Conservation (phyloP, 495 filamentous ascomycete genomes). For the Podospora anserina region DNA sequence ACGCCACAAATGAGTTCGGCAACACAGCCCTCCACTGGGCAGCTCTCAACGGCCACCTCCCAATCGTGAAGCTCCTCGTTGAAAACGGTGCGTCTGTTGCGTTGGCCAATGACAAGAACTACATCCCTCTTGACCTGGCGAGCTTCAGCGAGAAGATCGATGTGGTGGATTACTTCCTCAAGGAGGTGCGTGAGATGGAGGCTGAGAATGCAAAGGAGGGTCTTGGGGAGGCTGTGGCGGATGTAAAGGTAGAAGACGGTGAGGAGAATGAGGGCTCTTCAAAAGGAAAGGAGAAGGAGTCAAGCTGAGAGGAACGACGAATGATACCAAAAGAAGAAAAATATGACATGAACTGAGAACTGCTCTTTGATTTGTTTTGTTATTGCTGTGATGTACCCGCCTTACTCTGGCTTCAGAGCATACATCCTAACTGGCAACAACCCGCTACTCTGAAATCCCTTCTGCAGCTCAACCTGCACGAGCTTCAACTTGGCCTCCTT, state of each 20-base stretch:
- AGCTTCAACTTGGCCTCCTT: conserved; percentile 63
- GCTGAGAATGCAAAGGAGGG: conserved; percentile 44
- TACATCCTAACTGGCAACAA: conserved; percentile 70
- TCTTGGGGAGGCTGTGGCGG: conserved; percentile 25
- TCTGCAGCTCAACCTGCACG: conserved; percentile 70
- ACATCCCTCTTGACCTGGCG: conserved; percentile 82
- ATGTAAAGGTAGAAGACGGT: conserved; percentile 28
- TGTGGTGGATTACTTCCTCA: conserved; percentile 64
- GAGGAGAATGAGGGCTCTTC: conserved; percentile 6
- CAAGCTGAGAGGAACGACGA: conserved; percentile 3
- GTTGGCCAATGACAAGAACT: conserved; percentile 74
- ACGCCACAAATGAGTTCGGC: conserved; percentile 69
- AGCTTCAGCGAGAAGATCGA: conserved; percentile 66
- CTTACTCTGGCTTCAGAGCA: conserved; percentile 49
- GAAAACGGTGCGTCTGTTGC: conserved; percentile 62
- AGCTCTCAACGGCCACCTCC: conserved; percentile 79
- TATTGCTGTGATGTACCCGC: neutral
- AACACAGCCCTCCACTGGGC: conserved; percentile 95
- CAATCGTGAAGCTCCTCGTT: conserved; percentile 70
- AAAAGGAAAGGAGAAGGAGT: conserved; percentile 9
- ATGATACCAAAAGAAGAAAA: neutral
- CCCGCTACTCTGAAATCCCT: conserved; percentile 53
- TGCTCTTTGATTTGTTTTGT: neutral
- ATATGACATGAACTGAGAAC: neutral
- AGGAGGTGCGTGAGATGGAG: conserved; percentile 54